Conservation (phyloP, 306 rosid genomes). For the Boehmeria nivea region DNA sequence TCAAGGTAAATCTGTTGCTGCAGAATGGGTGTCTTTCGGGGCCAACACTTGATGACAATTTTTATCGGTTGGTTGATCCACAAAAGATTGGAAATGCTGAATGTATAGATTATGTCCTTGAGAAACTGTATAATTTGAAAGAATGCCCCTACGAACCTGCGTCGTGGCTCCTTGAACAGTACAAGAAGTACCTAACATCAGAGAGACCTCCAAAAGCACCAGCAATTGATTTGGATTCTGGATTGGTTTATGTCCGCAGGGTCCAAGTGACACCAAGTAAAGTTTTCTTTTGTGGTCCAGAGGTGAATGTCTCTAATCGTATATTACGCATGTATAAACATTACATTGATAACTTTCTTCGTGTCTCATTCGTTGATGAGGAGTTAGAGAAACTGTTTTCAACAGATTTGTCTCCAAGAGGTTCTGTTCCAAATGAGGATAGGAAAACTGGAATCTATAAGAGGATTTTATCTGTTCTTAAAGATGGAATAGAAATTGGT, state of each 20-base stretch:
- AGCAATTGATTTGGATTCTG: slow-evolving; percentile 44
- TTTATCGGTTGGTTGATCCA: slow-evolving; percentile 65
- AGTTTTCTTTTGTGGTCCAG: slow-evolving; percentile 68
- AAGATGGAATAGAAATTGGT: slow-evolving; percentile 59
- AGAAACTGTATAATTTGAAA: slow-evolving; percentile 44
- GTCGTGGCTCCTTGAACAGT: slow-evolving; percentile 54
- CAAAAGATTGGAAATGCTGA: not conserved
- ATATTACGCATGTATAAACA: slow-evolving; percentile 45
- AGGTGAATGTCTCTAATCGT: slow-evolving; percentile 82
- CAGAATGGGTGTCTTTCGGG: slow-evolving; percentile 67
- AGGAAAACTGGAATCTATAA: slow-evolving; percentile 51
- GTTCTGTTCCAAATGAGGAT: slow-evolving; percentile 7
- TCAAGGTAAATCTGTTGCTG: slow-evolving; percentile 60
- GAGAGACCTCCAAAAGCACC: slow-evolving; percentile 39
- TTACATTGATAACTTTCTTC: slow-evolving; percentile 55
- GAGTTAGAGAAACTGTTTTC: slow-evolving; percentile 59
- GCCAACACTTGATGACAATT: slow-evolving; percentile 40
- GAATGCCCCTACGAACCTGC: slow-evolving; percentile 67
- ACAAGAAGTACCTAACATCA: slow-evolving; percentile 26
- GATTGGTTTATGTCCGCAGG: slow-evolving; percentile 67
- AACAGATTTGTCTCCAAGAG: slow-evolving; percentile 58
- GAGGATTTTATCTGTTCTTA: slow-evolving; percentile 57
- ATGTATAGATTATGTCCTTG: slow-evolving; percentile 50
- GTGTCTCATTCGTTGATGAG: slow-evolving; percentile 89
- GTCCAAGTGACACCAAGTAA: slow-evolving; percentile 71